A percentile compares a stretch with the other conserved stretches of the same genome.
These are phyloP conservation scores for Aeschynomene evenia DNA, from an alignment of 306 rosid species.

Conservation along the genomic window DNA sequence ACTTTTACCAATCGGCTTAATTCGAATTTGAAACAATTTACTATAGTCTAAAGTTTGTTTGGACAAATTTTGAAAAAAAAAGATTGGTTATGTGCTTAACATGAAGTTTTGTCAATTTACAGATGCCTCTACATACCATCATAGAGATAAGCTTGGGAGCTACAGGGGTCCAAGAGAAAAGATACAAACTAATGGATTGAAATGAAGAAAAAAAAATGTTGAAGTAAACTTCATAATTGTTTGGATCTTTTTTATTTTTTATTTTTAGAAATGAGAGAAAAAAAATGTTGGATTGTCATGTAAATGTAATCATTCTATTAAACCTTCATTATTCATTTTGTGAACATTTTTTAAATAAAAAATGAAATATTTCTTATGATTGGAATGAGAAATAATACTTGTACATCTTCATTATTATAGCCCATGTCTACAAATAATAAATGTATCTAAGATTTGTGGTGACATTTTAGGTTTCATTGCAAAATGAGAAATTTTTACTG, in stretches of 20 bases:
- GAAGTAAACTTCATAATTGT: not conserved
- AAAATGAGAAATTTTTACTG: too few relatives aligned
- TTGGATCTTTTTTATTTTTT: not conserved
- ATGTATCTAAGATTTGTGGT: too few relatives aligned
- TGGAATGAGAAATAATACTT: too few relatives aligned
- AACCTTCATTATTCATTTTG: not conserved
- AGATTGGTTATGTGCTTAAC: not conserved
- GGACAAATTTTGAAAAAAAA: not conserved
- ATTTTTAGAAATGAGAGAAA: not conserved
- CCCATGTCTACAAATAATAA: too few relatives aligned
- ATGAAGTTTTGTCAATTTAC: constrained; percentile 38
- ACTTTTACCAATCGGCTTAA: too few relatives aligned
- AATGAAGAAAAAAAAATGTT: not conserved
- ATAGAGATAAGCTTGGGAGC: constrained; percentile 98
- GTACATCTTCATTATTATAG: too few relatives aligned
- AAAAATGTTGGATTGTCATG: constrained; percentile 20
- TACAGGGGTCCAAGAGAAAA: constrained; percentile 92
- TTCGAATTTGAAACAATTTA: not conserved
- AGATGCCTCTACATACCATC: constrained; percentile 95
- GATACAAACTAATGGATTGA: constrained; percentile 97
- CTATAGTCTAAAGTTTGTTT: too few relatives aligned
- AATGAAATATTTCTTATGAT: not conserved
- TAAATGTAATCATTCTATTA: constrained; percentile 19
- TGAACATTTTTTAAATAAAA: not conserved
- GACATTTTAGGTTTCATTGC: too few relatives aligned